phyloP scores from a whole-genome alignment of 176 grass and related monocot species.

The Oryza meridionalis region DNA sequence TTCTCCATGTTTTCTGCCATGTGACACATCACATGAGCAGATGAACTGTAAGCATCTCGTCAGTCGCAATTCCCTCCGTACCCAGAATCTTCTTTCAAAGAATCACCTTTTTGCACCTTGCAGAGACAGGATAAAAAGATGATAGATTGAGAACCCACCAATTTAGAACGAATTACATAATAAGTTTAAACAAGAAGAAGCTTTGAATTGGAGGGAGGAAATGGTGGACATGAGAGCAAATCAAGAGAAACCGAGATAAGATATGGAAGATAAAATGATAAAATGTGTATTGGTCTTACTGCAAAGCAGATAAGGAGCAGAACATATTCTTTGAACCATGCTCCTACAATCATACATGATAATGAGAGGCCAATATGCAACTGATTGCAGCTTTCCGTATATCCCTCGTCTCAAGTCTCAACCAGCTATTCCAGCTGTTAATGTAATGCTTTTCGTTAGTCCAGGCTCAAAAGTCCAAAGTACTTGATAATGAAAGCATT shows the following conservation, averaged over 20 bases:
- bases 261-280: not conserved
- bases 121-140: constrained; percentile 18
- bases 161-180: not conserved
- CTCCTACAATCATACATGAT: constrained; percentile 10
- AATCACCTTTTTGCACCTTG: constrained; percentile 41
- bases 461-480: not conserved
- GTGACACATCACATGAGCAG: not conserved
- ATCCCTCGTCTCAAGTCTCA: not conserved
- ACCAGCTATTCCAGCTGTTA: constrained; percentile 5
- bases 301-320: not conserved
- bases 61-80: not conserved
- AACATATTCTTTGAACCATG: constrained; percentile 31
- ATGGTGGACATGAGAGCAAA: not conserved
- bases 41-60: not conserved
- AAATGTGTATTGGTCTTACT: constrained; percentile 6
- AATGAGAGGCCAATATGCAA: constrained; percentile 8
- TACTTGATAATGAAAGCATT: constrained; percentile 1
- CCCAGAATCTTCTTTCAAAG: constrained; percentile 1
- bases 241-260: not conserved
- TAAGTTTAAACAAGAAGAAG: not conserved
- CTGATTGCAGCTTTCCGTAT: constrained; percentile 20
- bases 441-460: constrained; percentile 10
- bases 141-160: constrained; percentile 5
- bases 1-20: constrained; percentile 4
- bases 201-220: not conserved